These are phyloP conservation scores for Chalciporus sp. DNA, from an alignment of 1,284 basidiomycete genomes.

Conservation along the genomic window DNA sequence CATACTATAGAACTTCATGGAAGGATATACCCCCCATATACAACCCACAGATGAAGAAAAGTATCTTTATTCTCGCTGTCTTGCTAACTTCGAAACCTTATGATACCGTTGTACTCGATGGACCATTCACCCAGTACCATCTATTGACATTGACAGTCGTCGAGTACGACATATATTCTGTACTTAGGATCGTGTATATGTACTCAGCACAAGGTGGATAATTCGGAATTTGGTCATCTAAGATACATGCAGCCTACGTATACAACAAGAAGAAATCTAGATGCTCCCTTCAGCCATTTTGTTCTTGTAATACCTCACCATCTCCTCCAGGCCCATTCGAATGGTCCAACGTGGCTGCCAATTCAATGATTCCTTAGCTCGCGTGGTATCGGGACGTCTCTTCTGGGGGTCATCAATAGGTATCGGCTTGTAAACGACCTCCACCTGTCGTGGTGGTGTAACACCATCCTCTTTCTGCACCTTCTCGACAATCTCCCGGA, in stretches of 20 bases:
- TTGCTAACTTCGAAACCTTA: constrained; percentile 15
- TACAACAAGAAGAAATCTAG: constrained; percentile 31
- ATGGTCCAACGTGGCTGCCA: constrained; percentile 97
- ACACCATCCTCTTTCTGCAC: constrained; percentile 83
- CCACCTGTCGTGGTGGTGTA: constrained; percentile 55
- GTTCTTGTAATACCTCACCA: constrained; percentile 89
- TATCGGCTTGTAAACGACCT: constrained; percentile 84
- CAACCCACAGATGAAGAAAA: constrained; percentile 3
- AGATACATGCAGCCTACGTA: not conserved
- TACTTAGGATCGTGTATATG: constrained; percentile 21
- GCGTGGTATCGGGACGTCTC: constrained; percentile 88
- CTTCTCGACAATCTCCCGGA: constrained; percentile 87
- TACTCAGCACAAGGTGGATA: constrained; percentile 3
- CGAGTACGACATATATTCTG: constrained; percentile 8
- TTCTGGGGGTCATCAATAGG: constrained; percentile 95
- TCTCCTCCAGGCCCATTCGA: constrained; percentile 89
- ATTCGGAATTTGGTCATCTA: constrained; percentile 1
- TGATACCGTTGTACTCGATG: constrained; percentile 12
- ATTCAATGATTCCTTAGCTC: constrained; percentile 81
- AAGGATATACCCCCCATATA: not conserved
- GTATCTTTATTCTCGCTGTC: constrained; percentile 13
- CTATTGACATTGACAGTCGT: constrained; percentile 8
- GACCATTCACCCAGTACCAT: constrained; percentile 4
- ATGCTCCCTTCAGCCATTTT: constrained; percentile 84
- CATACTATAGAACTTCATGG: constrained; percentile 3